Conservation (phyloP, 2,329 filamentous ascomycete species). For the Aspergillus sp. region DNA sequence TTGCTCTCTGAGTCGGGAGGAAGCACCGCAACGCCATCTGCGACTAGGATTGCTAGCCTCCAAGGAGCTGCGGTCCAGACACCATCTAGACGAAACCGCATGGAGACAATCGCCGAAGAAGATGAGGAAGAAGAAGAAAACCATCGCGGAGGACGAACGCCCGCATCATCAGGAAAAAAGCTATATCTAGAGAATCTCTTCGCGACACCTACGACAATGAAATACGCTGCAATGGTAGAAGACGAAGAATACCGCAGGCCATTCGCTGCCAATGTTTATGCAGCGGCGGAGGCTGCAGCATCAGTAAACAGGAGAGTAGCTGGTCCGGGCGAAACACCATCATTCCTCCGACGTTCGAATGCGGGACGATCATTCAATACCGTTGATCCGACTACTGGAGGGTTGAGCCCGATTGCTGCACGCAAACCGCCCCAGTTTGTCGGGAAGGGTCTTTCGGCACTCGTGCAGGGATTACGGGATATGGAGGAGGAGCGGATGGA, state of each 20-base stretch:
- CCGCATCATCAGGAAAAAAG: slow-evolving; percentile 38
- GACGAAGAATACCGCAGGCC: slow-evolving; percentile 17
- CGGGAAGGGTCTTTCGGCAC: slow-evolving; percentile 32
- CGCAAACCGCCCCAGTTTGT: slow-evolving; percentile 31
- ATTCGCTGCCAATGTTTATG: neutral
- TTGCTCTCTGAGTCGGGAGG: slow-evolving; percentile 37
- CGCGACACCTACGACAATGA: slow-evolving; percentile 39
- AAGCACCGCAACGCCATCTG: slow-evolving; percentile 29
- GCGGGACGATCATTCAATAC: slow-evolving; percentile 17
- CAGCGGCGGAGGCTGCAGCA: neutral
- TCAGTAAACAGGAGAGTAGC: slow-evolving; percentile 4
- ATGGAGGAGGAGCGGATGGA: slow-evolving; percentile 37
- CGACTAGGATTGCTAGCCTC: slow-evolving; percentile 19
- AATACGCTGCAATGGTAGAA: slow-evolving; percentile 36
- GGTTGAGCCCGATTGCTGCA: slow-evolving; percentile 32
- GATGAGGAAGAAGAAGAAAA: slow-evolving; percentile 20
- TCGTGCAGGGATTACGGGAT: slow-evolving; percentile 34
- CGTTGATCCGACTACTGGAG: slow-evolving; percentile 8
- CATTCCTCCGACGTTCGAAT: slow-evolving; percentile 34
- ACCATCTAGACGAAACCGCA: slow-evolving; percentile 27
- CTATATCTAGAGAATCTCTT: slow-evolving; percentile 41
- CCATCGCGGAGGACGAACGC: slow-evolving; percentile 28
- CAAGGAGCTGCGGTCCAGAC: slow-evolving; percentile 27
- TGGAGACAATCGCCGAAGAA: slow-evolving; percentile 24
- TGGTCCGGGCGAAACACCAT: slow-evolving; percentile 26